Evolutionary conservation across 768 basidiomycete species (phyloP).

Genomic region (Mycena floridula): DNA sequence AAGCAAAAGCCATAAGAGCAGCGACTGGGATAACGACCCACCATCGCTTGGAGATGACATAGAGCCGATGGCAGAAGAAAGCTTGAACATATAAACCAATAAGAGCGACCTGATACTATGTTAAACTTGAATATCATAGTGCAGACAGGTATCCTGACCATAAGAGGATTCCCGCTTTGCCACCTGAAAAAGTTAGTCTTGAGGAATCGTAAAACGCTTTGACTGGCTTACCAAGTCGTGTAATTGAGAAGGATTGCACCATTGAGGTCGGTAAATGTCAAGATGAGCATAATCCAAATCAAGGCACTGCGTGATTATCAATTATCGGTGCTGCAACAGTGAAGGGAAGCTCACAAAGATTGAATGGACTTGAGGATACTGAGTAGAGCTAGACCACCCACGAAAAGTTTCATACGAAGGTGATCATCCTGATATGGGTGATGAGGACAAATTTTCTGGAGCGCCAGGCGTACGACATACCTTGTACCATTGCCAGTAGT

Average conservation of each 20-base stretch:
- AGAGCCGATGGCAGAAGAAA: constrained; percentile 1
- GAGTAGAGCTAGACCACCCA: neutral
- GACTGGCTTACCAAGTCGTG: neutral
- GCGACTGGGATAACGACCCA: neutral
- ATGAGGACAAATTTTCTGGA: no score
- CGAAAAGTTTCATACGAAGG: neutral
- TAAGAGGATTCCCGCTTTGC: neutral
- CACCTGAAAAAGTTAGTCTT: no score
- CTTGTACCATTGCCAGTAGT: neutral
- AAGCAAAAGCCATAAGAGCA: neutral
- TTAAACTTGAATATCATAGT: neutral
- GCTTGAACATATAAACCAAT: no score
- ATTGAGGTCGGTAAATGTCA: no score
- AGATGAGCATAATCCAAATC: no score
- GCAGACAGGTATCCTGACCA: neutral
- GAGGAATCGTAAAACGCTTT: neutral
- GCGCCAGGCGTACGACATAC: no score
- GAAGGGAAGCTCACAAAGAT: neutral
- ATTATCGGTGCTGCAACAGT: neutral
- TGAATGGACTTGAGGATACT: neutral
- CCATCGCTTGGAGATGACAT: neutral
- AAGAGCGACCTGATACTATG: no score
- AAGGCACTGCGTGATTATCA: neutral
- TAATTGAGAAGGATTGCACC: no score
- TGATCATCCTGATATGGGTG: neutral